Conservation (phyloP, 2,329 filamentous ascomycete species). For the Diaporthe citriasiana region DNA sequence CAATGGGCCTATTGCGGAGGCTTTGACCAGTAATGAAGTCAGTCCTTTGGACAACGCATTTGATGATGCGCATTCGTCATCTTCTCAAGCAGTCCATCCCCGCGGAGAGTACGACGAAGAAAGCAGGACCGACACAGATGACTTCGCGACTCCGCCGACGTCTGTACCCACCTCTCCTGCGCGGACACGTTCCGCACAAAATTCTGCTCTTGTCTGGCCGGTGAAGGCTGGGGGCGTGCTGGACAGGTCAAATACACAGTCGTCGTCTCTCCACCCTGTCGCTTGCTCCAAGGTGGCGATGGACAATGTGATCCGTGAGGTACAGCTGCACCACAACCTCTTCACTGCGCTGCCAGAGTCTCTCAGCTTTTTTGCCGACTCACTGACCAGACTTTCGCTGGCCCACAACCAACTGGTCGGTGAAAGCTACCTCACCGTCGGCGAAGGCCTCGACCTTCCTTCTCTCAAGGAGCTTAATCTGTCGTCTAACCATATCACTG, state of each 20-base stretch:
- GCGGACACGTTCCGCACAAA: slow-evolving; percentile 63
- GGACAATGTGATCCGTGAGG: slow-evolving; percentile 64
- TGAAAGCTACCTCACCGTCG: slow-evolving; percentile 70
- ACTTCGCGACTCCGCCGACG: slow-evolving; percentile 71
- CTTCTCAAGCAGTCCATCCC: slow-evolving; percentile 2
- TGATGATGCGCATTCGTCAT: slow-evolving; percentile 9
- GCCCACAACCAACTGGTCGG: slow-evolving; percentile 80
- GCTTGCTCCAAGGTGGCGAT: slow-evolving; percentile 69
- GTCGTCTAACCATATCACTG: slow-evolving; percentile 79
- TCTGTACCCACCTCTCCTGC: slow-evolving; percentile 65
- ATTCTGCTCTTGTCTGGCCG: slow-evolving; percentile 65
- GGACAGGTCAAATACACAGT: slow-evolving; percentile 78
- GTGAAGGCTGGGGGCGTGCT: slow-evolving; percentile 74
- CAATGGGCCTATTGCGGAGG: slow-evolving; percentile 42
- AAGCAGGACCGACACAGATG: slow-evolving; percentile 64
- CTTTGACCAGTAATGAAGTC: slow-evolving; percentile 37
- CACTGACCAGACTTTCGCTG: slow-evolving; percentile 79
- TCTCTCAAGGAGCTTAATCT: slow-evolving; percentile 84
- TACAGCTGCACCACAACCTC: slow-evolving; percentile 84
- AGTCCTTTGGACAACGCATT: slow-evolving; percentile 33
- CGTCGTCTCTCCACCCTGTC: slow-evolving; percentile 70
- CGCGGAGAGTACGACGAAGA: slow-evolving; percentile 57
- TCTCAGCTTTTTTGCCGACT: slow-evolving; percentile 78
- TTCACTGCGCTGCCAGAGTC: slow-evolving; percentile 79
- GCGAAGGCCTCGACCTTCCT: slow-evolving; percentile 76